Percentiles rank a stretch among this genome's conserved stretches.
Evolutionary conservation across 257 asterid genomes (phyloP).

Genomic region (Solanum pinnatisectum): DNA sequence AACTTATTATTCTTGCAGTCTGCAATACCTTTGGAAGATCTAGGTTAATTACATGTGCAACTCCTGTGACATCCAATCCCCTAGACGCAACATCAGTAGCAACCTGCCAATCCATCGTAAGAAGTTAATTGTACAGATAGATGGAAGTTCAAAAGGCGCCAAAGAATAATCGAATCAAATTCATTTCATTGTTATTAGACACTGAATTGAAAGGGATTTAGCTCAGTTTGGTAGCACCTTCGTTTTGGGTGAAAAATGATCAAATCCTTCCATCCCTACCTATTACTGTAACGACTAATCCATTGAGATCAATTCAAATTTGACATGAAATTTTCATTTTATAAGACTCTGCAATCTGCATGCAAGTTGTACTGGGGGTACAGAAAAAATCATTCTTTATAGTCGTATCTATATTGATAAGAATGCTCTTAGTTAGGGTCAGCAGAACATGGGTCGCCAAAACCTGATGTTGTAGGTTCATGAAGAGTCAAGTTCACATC

Average conservation of each 20-base stretch:
- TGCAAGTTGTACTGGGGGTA: neutral
- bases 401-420: neutral
- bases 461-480: neutral
- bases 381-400: neutral
- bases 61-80: constrained; percentile 86
- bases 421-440: neutral
- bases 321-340: neutral
- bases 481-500: neutral
- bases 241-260: neutral
- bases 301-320: neutral
- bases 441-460: neutral
- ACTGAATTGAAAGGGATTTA: neutral
- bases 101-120: constrained; percentile 42
- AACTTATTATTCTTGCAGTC: constrained; percentile 3
- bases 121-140: neutral
- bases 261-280: neutral
- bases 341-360: neutral
- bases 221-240: neutral
- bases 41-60: constrained; percentile 73
- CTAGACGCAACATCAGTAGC: constrained; percentile 96
- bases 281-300: neutral
- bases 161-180: neutral
- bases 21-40: constrained; percentile 82
- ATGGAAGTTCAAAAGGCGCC: neutral
- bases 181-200: neutral